Conservation (phyloP, 345 rosid genomes). For the Clarkia xantiana region DNA sequence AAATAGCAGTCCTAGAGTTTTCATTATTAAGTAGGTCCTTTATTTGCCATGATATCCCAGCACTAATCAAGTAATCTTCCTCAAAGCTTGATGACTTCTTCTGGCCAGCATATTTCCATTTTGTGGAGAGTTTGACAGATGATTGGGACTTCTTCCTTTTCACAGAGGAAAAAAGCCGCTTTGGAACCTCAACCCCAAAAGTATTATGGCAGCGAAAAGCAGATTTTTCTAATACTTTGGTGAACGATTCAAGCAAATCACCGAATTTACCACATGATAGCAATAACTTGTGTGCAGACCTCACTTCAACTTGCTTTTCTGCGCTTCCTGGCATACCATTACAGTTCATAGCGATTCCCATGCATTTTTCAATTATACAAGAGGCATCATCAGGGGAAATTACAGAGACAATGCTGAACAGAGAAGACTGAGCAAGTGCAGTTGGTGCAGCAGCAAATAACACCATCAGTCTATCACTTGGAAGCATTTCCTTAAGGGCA, state of each 20-base stretch:
- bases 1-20: constrained; percentile 35
- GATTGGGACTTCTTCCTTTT: constrained; percentile 47
- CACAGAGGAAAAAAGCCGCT: constrained; percentile 21
- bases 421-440: constrained; percentile 41
- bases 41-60: constrained; percentile 87
- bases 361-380: constrained; percentile 50
- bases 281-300: constrained; percentile 67
- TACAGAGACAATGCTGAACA: constrained; percentile 38
- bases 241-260: constrained; percentile 47
- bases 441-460: constrained; percentile 53
- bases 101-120: constrained; percentile 43
- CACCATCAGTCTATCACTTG: constrained; percentile 33
- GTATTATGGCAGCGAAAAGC: constrained; percentile 68
- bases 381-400: constrained; percentile 35
- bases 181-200: constrained; percentile 49
- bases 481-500: constrained; percentile 41
- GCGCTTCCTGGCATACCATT: constrained; percentile 36
- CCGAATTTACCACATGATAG: constrained; percentile 33
- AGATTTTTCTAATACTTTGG: constrained; percentile 40
- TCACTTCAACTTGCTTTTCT: constrained; percentile 55
- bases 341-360: constrained; percentile 35
- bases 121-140: constrained; percentile 30
- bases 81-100: constrained; percentile 38
- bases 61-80: constrained; percentile 52
- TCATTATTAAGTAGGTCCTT: constrained; percentile 49